Evolutionary conservation across 768 basidiomycete genomes (phyloP), one percentile per base, ranked within the genome.

Genomic region (Suillus subaureus): DNA sequence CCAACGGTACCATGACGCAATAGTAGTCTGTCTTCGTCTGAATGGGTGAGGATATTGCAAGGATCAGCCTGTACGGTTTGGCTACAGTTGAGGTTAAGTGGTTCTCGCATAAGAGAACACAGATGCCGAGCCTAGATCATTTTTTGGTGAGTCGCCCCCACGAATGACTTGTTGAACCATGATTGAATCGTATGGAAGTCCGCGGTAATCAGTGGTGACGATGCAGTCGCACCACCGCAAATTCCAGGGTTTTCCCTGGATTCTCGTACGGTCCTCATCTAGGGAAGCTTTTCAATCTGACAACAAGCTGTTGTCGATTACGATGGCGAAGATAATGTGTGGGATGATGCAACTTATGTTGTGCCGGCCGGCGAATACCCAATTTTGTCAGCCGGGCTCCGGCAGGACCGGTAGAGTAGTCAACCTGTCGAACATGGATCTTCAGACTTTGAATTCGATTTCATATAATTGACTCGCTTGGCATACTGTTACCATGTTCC

Each of bases 401-500:
- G 51, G 26, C 49, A 51, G 7, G 13, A 51, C 6, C 47, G 26
- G 51, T 28, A n/a, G n/a, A n/a, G n/a, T n/a, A n/a, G n/a, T n/a
- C n/a, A n/a, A n/a, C n/a, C n/a, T n/a, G n/a, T n/a, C n/a, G n/a
- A n/a, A n/a, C n/a, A n/a, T n/a, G n/a, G n/a, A n/a, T n/a, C n/a
- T n/a, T 4, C 16, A 28, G 26, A 28, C 7, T 28, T 51, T 23
- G 47, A 49, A 23, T 49, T 54, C 9, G 9, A 33, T 12, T 54
- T 55, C 4, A 21, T n/a, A 56, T n/a, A 26, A 4, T 26, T 16
- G 57, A 40, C 37, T 39, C 39, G 9, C 23, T 39, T 62, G 58
- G 23, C 31, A 63, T 11, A 39, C 76, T 79, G 76, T 74, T 75
- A 63, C 26, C 57, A 78, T 79, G 76, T 75, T 76, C 68, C 72